A percentile compares a stretch with the other conserved stretches of the same genome.
These are phyloP conservation scores for Geotrichum candidum DNA, from an alignment of 1,139 yeast genomes.

Conservation along the genomic window DNA sequence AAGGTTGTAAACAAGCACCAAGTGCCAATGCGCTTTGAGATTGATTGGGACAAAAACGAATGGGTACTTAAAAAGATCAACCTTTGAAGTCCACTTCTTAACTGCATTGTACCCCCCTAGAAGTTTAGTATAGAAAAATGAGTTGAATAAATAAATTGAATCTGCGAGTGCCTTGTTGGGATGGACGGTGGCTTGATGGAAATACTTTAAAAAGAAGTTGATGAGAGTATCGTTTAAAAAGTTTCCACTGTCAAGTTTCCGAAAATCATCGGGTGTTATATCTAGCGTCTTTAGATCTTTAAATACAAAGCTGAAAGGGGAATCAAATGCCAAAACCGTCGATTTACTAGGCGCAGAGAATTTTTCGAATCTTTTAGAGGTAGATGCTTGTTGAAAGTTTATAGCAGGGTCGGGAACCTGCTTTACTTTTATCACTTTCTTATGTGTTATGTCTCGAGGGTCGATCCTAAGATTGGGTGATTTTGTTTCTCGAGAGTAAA, in stretches of 20 bases:
- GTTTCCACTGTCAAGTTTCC: conserved; percentile 35
- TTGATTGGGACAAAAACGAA: conserved; percentile 77
- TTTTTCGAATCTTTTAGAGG: not conserved
- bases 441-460: not conserved
- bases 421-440: not conserved
- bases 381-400: not conserved
- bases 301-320: conserved; percentile 25
- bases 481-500: not conserved
- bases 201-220: conserved; percentile 35
- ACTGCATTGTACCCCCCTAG: conserved; percentile 54
- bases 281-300: conserved; percentile 29
- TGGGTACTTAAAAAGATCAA: conserved; percentile 56
- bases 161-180: conserved; percentile 21
- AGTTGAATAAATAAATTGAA: conserved; percentile 61
- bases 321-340: not conserved
- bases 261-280: conserved; percentile 31
- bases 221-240: conserved; percentile 41
- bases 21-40: conserved; percentile 79
- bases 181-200: conserved; percentile 18
- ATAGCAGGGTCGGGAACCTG: not conserved
- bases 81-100: conserved; percentile 70
- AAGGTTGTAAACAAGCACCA: conserved; percentile 41
- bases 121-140: conserved; percentile 59
- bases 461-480: not conserved
- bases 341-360: not conserved